Base-by-base conservation (phyloP, 257 asterid genomes). In the Capsicum rhomboideum region DNA sequence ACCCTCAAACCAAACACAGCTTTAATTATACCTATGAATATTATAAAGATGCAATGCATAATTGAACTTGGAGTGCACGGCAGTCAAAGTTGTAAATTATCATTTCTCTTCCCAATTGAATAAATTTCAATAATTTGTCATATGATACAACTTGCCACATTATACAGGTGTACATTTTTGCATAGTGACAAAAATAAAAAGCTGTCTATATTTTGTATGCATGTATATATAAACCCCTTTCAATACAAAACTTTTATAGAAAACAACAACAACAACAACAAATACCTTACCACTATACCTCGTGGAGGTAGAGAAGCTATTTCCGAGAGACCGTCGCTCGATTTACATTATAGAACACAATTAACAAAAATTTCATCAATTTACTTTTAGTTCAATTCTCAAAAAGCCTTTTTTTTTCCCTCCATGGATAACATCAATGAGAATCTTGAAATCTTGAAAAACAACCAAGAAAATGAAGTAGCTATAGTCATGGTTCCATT, bases 401-500 rank as follows among this genome's bases (percentile, higher is more conserved):
- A n/a, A 3, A 42, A 12, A n/a, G n/a, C 34, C 8, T n/a, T 1
- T 42, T n/a, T 42, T 40, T 0, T 6, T 23, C 0, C 2, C 55
- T 46, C n/a, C 56, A 74, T 75, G 61, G 80, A 75, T 46, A 46
- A 2, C 16, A 46, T 8, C 40, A 74, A 1, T 17, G 21, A 68
- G 23, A 34, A 75, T 26, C 4, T 14, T 55, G 52, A 64, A 54
- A 28, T 16, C n/a, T 66, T 46, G 64, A 54, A 29, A 49, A 6
- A 64, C 3, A 6, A 64, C 3, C 50, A 26, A 68, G 77, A 68
- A 34, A 34, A 54, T 69, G 81, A 77, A 67, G 26, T 82, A 17
- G 77, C 77, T 40, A 40, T 85, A 3, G 28, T 85, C 0, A 29
- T 85, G 86, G 88, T 86, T 61, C 88, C 86, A 37, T 83, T 86